Evolutionary conservation across 1,284 basidiomycete genomes (phyloP).

Genomic region (Irpex rosettiformis): DNA sequence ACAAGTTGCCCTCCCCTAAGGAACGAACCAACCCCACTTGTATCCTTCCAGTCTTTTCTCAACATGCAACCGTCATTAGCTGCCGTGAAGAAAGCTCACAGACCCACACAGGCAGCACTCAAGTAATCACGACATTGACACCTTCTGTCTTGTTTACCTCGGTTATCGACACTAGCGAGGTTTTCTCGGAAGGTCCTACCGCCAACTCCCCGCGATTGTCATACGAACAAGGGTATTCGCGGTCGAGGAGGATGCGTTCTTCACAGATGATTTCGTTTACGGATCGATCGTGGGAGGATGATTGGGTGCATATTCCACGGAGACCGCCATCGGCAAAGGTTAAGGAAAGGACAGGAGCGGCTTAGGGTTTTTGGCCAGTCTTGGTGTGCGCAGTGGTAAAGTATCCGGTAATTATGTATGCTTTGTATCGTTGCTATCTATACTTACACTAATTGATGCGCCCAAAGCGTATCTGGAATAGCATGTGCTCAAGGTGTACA

Average conservation of each 20-base stretch:
- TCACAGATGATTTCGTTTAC: slow-evolving; percentile 2
- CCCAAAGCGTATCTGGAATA: too few species aligned
- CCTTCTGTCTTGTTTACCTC: neutral
- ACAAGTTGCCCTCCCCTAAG: neutral
- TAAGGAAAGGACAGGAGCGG: neutral
- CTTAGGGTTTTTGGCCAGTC: neutral
- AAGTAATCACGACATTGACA: neutral
- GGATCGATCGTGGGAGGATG: neutral
- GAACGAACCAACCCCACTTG: neutral
- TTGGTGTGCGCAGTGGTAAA: neutral
- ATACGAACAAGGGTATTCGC: neutral
- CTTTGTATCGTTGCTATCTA: too few species aligned
- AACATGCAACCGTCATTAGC: neutral
- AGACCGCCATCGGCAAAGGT: neutral
- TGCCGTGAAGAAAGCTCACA: neutral
- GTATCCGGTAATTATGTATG: too few species aligned
- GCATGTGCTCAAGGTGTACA: too few species aligned
- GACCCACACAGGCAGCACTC: neutral
- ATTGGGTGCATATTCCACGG: neutral
- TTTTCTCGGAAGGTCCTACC: neutral
- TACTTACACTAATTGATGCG: too few species aligned
- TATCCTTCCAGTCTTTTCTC: neutral
- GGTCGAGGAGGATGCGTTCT: neutral
- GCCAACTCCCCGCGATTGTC: neutral
- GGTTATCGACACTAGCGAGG: neutral